Evolutionary conservation across 129 eudicot species (phyloP), one percentile per base, ranked within the genome.

Genomic region (sunflower (Helianthus annuus)): DNA sequence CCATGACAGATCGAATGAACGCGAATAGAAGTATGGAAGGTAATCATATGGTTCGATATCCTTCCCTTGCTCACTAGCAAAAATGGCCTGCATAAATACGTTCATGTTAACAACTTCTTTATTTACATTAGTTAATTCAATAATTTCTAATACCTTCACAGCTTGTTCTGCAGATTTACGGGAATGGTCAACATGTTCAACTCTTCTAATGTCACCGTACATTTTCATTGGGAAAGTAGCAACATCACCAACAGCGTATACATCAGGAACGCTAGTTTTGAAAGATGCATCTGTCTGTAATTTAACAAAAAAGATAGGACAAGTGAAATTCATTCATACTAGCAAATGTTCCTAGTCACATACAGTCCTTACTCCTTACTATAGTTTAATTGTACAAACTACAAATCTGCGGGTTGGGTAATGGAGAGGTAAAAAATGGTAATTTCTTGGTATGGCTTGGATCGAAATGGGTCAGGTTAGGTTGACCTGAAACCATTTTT

Each of bases 121-220:
- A 2, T 44, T 44, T 5, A 27, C 32, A 27, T 27, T 27, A 27
- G 32, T 27, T 27, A 27, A 42, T 63, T 38, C 15, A 14, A 34
- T 62, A 7, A 7, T 4, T 42, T 65, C 70, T 15, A 10, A 44
- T 44, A 94, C 99, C 96, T 94, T 94, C 15, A 90, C 99, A 56
- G 96, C 96, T 78, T 94, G 99, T 76, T 94, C 97, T 64, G 99
- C 99, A 78, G 99, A 94, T 79, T 94, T 94, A 73, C 99, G 99
- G 52, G 99, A 77, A 76, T 94, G 99, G 79, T 94, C 99, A 76
- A 94, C 99, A 78, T 94, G 99, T 79, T 94, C 99, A 17, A 94
- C 99, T 85, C 99, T 90, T 81, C 99, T 84, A 5, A 86, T 70
- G 36, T 94, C 99, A 29, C 84, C 83, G 59, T 83, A 94, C 70